Evolutionary conservation across 257 asterid genomes (phyloP).

Genomic region (Solanum rostratum): DNA sequence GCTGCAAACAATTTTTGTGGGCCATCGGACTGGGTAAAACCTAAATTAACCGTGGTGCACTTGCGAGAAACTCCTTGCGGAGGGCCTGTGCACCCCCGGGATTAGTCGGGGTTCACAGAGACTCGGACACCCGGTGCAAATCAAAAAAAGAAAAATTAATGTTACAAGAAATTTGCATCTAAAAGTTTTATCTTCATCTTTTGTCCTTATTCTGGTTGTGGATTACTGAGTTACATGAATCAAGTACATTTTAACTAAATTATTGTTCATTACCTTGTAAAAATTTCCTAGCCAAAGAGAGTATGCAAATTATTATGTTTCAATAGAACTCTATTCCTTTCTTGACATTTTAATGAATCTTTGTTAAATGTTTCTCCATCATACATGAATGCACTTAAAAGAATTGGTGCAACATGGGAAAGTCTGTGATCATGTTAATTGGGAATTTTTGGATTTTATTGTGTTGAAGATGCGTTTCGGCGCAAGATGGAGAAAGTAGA

Average conservation of each 20-base stretch:
- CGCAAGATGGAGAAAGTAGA: neutral
- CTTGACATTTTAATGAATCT: neutral
- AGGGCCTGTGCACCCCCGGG: too few relatives aligned
- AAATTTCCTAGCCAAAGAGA: neutral
- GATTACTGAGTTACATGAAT: neutral
- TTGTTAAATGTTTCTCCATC: neutral
- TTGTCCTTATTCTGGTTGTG: neutral
- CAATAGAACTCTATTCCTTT: neutral
- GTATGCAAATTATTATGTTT: neutral
- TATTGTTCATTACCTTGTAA: neutral
- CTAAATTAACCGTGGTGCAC: too few relatives aligned
- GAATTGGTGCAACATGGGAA: neutral
- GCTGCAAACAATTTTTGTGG: too few relatives aligned
- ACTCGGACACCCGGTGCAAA: too few relatives aligned
- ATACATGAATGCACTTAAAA: neutral
- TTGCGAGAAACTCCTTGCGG: too few relatives aligned
- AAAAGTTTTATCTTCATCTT: neutral
- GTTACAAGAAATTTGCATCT: neutral
- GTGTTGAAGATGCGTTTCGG: neutral
- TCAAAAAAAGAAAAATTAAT: neutral
- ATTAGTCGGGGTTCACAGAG: too few relatives aligned
- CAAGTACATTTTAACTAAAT: neutral
- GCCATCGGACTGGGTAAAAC: too few relatives aligned
- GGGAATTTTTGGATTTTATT: neutral
- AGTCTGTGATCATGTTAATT: neutral